Evolutionary conservation across 2,329 filamentous ascomycete species (phyloP), one percentile per base, ranked within the genome.

Genomic region (Biscogniauxia marginata): DNA sequence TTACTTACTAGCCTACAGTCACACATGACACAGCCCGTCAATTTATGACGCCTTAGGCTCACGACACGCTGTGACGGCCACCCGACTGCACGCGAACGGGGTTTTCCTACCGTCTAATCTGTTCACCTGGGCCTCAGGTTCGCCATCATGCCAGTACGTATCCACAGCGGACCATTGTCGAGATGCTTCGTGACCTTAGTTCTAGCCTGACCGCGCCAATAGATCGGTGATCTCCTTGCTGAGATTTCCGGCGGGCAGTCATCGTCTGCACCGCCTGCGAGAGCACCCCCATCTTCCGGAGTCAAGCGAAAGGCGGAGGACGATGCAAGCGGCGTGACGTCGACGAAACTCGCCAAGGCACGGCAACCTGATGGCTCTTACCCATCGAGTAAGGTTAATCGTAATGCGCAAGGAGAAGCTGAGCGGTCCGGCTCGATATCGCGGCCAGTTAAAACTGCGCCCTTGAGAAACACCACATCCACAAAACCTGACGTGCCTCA

Each of bases 281-380:
- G 66, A 52, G 59, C 69, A 16, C 61, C 69, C 49, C 55, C 60
- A 46, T 63, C 73, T 16, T 64, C 73, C 7, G 65, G 69, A 23
- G 69, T 75, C 39, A 87, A 87, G 71, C 79, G 84, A 61, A 87
- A 86, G 67, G 80, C 83, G 49, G 79, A 82, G 34, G 75, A 80
- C 57, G 79, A 84, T 54, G 67, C 65, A 19, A 65, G 61, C 34
- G 62, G 50, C 49, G 52, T 55, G 50, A 64, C 59, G 18, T 63
- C 64, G 11, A 62, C 58, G 19, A 71, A 70, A 49, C 46, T 65
- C 48, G 54, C 63, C 49, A 69, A 69, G 57, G 59, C 67, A 53
- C 62, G 62, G 45, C 67, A 68, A 39, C 59, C 63, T 49, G 66
- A 70, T 58, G 63, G 63, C 46, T 64, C 65, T 53, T 66, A 64